phyloP scores from a whole-genome alignment of 2,329 filamentous ascomycete genomes.

The Diaporthe vexans region DNA sequence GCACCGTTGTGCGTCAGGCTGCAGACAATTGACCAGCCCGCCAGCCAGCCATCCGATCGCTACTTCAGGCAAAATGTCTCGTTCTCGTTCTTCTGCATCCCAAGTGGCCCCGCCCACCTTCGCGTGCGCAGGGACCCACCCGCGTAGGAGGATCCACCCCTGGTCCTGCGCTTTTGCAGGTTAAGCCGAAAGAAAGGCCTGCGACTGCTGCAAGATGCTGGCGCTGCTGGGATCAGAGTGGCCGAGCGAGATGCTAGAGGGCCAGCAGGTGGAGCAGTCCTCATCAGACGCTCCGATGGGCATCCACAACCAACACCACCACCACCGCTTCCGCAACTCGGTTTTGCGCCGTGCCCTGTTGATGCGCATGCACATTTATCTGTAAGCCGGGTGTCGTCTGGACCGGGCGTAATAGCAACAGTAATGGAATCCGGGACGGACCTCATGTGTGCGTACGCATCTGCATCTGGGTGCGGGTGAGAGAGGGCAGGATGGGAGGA shows the following conservation, averaged over 20 bases:
- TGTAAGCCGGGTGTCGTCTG: neutral
- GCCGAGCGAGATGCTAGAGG: conserved; percentile 39
- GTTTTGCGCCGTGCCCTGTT: conserved; percentile 33
- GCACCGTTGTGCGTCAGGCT: conserved; percentile 37
- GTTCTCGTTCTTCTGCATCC: conserved; percentile 35
- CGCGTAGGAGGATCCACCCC: conserved; percentile 38
- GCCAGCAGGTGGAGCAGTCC: conserved; percentile 35
- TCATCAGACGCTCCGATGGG: conserved; percentile 38
- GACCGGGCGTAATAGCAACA: conserved; percentile 30
- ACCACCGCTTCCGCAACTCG: conserved; percentile 39
- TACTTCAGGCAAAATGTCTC: conserved; percentile 35
- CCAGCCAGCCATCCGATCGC: conserved; percentile 20
- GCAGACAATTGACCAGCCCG: conserved; percentile 34
- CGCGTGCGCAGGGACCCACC: conserved; percentile 40
- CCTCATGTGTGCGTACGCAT: neutral
- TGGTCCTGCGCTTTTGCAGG: conserved; percentile 37
- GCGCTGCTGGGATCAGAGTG: conserved; percentile 38
- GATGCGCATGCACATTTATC: conserved; percentile 26
- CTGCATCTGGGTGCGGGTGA: neutral
- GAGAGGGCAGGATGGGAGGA: neutral
- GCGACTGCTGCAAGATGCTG: conserved; percentile 37
- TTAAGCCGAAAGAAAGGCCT: conserved; percentile 43
- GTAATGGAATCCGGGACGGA: conserved; percentile 19
- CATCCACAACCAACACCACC: conserved; percentile 34
- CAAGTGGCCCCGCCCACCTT: conserved; percentile 39